Base-by-base conservation (phyloP, 176 grass and related monocot genomes). In the Secale cereale region DNA sequence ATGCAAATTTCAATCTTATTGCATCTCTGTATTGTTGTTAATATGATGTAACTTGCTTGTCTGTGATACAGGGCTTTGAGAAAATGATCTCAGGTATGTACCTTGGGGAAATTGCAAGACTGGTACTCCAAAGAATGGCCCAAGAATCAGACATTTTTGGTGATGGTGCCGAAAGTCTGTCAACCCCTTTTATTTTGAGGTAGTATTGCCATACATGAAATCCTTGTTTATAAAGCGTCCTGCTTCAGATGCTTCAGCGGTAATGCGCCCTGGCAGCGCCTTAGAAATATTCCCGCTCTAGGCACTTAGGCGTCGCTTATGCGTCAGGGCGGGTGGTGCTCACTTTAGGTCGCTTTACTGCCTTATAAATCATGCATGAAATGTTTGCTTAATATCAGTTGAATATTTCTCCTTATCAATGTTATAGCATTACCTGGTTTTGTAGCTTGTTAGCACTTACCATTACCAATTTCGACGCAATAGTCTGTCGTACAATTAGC, bases 31-130 rank as follows among this genome's bases (percentile, higher is more conserved):
- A 26, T 19, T 22, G 2, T 82, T 25, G 11, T 65, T 36, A 26
- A 41, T 37, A 20, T 14, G 35, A 29, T 59, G 66, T 66, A 68
- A 61, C 48, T 68, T 26, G 45, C 36, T 14, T 45, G 37, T 22
- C 9, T 6, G 20, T 67, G 63, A 71, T 76, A 59, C 67, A 99
- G 97, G 94, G 93, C 11, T 99, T 99, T 86, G 91, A 96, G 78
- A 98, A 98, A 98, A 90, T 98, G 93, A 95, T 98, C 72, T 98
- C 96, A 30, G 93, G 91, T 60, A 95, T 95, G 85, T 95, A 98
- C 88, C 82, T 98, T 74, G 93, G 96, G 63, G 96, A 98, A 88
- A 89, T 98, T 90, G 87, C 83, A 60, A 93, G 93, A 74, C 59
- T 91, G 73, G 96, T 98, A 65, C 81, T 98, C 69, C 81, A 78